Conservation (phyloP, 2,329 filamentous ascomycete genomes). For the Ophiocordyceps australis region DNA sequence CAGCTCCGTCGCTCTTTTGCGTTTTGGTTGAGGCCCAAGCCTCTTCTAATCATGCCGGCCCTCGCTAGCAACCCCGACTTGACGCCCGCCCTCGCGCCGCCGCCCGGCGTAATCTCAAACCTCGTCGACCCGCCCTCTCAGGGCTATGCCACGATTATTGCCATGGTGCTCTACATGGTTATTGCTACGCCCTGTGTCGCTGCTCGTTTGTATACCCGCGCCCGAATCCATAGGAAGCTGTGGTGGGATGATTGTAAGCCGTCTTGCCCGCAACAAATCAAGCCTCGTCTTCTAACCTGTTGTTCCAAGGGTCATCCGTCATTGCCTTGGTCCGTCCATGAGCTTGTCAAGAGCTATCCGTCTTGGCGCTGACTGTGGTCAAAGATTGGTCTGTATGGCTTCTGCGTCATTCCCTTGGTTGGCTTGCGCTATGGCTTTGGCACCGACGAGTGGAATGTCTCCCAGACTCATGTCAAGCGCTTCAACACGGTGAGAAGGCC, state of each 20-base stretch:
- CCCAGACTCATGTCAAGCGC: not conserved
- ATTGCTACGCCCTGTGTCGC: not conserved
- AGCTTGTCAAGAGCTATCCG: too few species aligned
- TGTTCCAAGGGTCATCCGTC: not conserved
- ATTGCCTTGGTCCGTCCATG: not conserved
- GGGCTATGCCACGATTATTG: not conserved
- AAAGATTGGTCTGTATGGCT: conserved; percentile 1
- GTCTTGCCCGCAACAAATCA: not conserved
- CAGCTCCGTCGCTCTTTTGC: not conserved
- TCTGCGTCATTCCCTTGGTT: not conserved
- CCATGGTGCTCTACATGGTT: not conserved
- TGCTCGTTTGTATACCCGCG: not conserved
- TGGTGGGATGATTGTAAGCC: conserved; percentile 1
- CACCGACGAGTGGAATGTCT: not conserved
- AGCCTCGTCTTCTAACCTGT: not conserved
- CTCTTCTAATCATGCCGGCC: not conserved
- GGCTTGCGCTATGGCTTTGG: conserved; percentile 1
- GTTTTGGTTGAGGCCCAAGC: too few species aligned
- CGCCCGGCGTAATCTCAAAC: not conserved
- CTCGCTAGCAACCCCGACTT: not conserved
- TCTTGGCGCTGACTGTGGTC: not conserved
- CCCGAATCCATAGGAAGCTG: not conserved
- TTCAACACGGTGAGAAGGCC: conserved; percentile 1
- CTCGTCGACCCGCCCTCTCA: not conserved
- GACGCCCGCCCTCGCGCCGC: not conserved